Percentiles rank a stretch among this genome's conserved stretches.
Conservation (phyloP, 2,329 filamentous ascomycete species). For the Diplodia sapinea region DNA sequence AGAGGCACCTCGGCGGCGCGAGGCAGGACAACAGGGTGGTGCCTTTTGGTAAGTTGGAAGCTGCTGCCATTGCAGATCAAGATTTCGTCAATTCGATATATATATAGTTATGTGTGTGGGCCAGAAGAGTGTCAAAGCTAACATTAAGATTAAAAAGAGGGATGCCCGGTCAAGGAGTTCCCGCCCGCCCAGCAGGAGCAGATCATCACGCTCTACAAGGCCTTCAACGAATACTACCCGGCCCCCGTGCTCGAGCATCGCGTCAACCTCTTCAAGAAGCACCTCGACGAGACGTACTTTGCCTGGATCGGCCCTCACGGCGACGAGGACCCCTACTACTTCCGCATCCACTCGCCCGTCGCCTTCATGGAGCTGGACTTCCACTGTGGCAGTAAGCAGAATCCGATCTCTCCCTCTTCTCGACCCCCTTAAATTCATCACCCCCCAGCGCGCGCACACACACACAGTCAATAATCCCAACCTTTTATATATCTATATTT, state of each 20-base stretch:
- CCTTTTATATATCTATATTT: background rate
- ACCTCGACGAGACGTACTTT: constrained; percentile 76
- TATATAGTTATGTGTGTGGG: background rate
- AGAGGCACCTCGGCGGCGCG: constrained; percentile 77
- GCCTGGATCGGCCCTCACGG: constrained; percentile 76
- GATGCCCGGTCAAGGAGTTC: constrained; percentile 43
- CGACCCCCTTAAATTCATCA: background rate
- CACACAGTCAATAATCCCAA: background rate
- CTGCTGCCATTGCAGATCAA: background rate
- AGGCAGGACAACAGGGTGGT: constrained; percentile 79
- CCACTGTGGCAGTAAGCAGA: constrained; percentile 63
- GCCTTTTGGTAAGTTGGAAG: constrained; percentile 56
- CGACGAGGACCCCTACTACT: constrained; percentile 76
- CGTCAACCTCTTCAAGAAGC: constrained; percentile 59
- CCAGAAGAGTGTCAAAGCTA: background rate
- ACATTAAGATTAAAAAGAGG: constrained; percentile 13
- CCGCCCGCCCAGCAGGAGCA: constrained; percentile 57
- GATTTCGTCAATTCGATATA: background rate
- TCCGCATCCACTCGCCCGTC: constrained; percentile 76
- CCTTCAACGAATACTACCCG: constrained; percentile 74
- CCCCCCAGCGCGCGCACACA: background rate
- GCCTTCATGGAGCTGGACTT: constrained; percentile 79
- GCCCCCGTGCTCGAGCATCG: constrained; percentile 59
- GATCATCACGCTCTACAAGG: constrained; percentile 64
- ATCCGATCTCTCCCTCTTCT: background rate